Conservation (phyloP, 257 asterid species). For the Solanum clarkiae region DNA sequence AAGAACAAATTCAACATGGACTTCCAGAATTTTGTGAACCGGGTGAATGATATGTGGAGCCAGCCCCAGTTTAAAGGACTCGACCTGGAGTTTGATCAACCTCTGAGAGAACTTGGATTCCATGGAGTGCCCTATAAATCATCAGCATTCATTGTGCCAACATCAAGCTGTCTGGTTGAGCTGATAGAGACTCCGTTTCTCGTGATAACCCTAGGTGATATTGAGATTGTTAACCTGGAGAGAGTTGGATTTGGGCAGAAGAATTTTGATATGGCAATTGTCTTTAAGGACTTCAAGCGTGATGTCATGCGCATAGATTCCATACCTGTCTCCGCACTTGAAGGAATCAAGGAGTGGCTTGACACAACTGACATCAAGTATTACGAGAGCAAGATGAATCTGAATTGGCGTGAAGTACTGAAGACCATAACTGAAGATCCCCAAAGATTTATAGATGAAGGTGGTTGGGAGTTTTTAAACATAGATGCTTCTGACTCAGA, state of each 20-base stretch:
- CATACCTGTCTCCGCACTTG: constrained; percentile 8
- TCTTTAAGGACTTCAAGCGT: constrained; percentile 20
- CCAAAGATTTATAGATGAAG: constrained; percentile 11
- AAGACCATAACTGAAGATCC: constrained; percentile 17
- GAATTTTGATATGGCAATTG: constrained; percentile 18
- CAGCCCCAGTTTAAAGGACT: constrained; percentile 15
- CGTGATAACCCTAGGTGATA: constrained; percentile 12
- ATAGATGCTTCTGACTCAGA: constrained; percentile 16
- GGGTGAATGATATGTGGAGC: constrained; percentile 16
- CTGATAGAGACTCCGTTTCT: constrained; percentile 12
- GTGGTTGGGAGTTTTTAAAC: constrained; percentile 21
- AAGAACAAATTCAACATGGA: constrained; percentile 12
- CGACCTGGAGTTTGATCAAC: constrained; percentile 21
- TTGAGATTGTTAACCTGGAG: constrained; percentile 18
- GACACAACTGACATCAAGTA: constrained; percentile 18
- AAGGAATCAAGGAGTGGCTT: constrained; percentile 21
- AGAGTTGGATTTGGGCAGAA: constrained; percentile 22
- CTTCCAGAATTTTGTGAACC: constrained; percentile 13
- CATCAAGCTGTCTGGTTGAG: constrained; percentile 15
- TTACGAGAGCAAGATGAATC: constrained; percentile 17
- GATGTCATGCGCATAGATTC: constrained; percentile 20
- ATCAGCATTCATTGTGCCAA: constrained; percentile 12
- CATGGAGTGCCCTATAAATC: constrained; percentile 19
- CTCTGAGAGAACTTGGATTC: constrained; percentile 18
- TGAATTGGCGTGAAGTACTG: constrained; percentile 15